A percentile compares a stretch with the other conserved stretches of the same genome.
Evolutionary conservation across 1,284 basidiomycete species (phyloP).

Genomic region (Takashimella koratensis): DNA sequence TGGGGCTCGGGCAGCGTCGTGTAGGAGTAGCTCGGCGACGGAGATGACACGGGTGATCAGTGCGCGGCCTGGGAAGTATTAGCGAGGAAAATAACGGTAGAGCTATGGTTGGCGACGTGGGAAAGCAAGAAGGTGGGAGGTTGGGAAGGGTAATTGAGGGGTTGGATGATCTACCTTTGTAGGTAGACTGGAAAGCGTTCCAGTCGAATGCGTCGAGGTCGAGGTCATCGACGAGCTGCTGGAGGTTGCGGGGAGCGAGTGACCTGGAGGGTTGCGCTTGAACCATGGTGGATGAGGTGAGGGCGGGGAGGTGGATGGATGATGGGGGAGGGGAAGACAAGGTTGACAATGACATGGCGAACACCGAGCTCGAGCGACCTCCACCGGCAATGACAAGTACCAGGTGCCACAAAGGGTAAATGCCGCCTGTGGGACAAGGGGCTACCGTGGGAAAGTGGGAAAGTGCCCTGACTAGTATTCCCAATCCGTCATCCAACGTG

Average conservation of each 20-base stretch:
- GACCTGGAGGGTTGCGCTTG: not conserved
- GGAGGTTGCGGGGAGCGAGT: not conserved
- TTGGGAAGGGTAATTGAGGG: not conserved
- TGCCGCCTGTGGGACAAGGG: not conserved
- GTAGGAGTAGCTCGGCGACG: constrained; percentile 21
- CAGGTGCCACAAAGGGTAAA: not conserved
- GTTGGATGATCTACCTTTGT: not conserved
- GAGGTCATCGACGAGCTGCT: not conserved
- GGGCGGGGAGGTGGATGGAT: not conserved
- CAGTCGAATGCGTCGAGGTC: not conserved
- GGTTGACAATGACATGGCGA: not conserved
- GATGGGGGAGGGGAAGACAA: not conserved
- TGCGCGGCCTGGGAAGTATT: constrained; percentile 32
- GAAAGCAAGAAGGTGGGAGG: not conserved
- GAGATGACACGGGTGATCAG: constrained; percentile 37
- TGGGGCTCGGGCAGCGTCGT: constrained; percentile 6
- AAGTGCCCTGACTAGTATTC: too few species aligned
- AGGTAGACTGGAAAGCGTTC: not conserved
- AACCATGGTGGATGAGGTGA: not conserved
- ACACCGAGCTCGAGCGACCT: too few species aligned
- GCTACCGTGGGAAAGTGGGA: not conserved
- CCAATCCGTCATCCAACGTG: not conserved
- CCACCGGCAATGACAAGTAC: too few species aligned
- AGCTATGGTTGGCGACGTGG: not conserved
- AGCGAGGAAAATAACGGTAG: not conserved